Base-by-base conservation (phyloP, 2,329 filamentous ascomycete genomes). In the Fusarium nelsonii region DNA sequence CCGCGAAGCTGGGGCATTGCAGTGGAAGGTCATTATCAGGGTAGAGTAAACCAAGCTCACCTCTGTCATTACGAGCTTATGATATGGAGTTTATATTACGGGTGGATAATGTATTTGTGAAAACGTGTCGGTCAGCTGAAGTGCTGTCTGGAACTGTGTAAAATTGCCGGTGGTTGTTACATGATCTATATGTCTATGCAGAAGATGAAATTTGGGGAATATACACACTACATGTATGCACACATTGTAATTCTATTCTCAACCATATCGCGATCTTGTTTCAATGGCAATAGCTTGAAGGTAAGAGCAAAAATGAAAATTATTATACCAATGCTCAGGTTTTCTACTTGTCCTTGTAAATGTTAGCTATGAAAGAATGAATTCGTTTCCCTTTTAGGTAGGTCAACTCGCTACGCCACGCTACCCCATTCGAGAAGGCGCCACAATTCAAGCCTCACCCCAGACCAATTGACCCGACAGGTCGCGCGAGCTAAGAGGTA, bases 1-100 rank as follows among this genome's bases (percentile, higher is more conserved):
- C 43, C 85, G 92, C 18, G 91, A 95, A 80, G 91, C 91, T 0
- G 88, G 88, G 7, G 91, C 90, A 4, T 76, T 93, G 60, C 89
- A 88, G 3, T 89, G 92, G 82, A 87, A 86, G 70, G 85, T 93
- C 28, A 84, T 93, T n/a, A 85, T 90, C 30, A 81, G 87, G 52
- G 84, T 89, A 26, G 85, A 87, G 54, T 88, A 74, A 68, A 45
- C 9, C 15, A 58, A 50, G 16, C 12, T 45, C 32, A 36, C 12
- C 28, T 52, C 8, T 34, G 8, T 23, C 26, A 40, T 34, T 36
- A 30, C 23, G 45, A 65, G 63, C 33, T 34, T 53, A 53, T 57
- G 32, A 56, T 56, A 62, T 40, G 63, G 68, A 51, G 68, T 70
- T 65, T 50, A 14, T 66, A 12, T 44, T 46, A 12, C 20, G 41